Percentiles rank a stretch among this genome's conserved stretches.
These are phyloP conservation scores for Acanthochlamys bracteata DNA, from an alignment of 106 monocot genomes.

Conservation along the genomic window DNA sequence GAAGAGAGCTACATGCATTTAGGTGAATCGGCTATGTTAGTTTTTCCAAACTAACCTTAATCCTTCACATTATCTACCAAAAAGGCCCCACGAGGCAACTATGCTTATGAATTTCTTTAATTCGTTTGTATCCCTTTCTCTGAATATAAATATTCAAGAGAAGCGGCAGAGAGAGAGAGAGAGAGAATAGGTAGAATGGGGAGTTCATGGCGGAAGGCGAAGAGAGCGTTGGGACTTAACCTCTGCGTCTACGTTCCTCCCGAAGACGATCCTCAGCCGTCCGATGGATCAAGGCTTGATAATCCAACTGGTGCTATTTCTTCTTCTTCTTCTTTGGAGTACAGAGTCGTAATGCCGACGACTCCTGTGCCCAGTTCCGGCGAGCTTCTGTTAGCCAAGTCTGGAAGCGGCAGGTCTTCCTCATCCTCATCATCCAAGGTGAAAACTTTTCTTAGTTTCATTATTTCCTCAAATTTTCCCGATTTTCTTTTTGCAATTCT, in stretches of 20 bases:
- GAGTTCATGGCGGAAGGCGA: constrained; percentile 28
- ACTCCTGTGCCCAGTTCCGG: constrained; percentile 8
- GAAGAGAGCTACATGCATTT: too few relatives aligned
- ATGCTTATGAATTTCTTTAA: too few relatives aligned
- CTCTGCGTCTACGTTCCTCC: constrained; percentile 19
- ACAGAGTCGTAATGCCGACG: background rate
- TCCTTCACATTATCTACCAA: too few relatives aligned
- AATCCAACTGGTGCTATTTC: background rate
- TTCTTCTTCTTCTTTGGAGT: background rate
- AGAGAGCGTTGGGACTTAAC: constrained; percentile 18
- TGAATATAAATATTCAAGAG: background rate
- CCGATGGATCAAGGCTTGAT: background rate
- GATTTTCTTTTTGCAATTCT: background rate
- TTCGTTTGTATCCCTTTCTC: too few relatives aligned
- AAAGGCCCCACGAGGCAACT: too few relatives aligned
- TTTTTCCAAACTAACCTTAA: too few relatives aligned
- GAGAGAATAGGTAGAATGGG: constrained; percentile 16
- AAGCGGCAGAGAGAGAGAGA: background rate
- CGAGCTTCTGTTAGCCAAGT: constrained; percentile 10
- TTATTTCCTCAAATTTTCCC: background rate
- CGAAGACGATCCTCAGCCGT: background rate
- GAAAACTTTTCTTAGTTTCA: constrained; percentile 7
- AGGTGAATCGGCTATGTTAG: too few relatives aligned
- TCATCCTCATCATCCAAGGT: constrained; percentile 13
- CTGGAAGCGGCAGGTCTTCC: constrained; percentile 6